A percentile compares a stretch with the other conserved stretches of the same genome.
Evolutionary conservation across 202 grass and related monocot species (phyloP).

Genomic region (Panicum hallii): DNA sequence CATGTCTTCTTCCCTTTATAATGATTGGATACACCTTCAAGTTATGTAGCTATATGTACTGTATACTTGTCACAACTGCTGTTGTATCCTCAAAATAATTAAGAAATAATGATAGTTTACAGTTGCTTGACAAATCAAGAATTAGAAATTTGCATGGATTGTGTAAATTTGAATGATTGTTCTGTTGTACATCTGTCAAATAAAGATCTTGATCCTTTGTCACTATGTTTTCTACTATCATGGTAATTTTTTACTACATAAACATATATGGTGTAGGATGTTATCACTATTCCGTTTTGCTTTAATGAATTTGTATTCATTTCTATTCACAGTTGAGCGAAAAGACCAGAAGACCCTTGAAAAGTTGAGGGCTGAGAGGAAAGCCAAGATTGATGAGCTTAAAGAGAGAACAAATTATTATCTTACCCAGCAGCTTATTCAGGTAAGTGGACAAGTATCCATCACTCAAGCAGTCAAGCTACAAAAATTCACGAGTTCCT

Average conservation of each 20-base stretch:
- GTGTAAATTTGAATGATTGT: background rate
- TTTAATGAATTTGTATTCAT: slow-evolving; percentile 20
- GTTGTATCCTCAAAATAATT: slow-evolving; percentile 1
- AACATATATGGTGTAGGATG: slow-evolving; percentile 25
- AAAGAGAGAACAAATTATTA: slow-evolving; percentile 99
- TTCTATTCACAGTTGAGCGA: slow-evolving; percentile 66
- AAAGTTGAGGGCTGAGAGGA: slow-evolving; percentile 88
- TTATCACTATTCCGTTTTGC: slow-evolving; percentile 20
- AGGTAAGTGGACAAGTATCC: slow-evolving; percentile 59
- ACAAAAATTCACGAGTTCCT: slow-evolving; percentile 4
- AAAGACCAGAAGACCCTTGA: slow-evolving; percentile 93
- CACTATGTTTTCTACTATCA: background rate
- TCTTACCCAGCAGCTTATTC: slow-evolving; percentile 95
- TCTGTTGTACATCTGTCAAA: slow-evolving; percentile 13
- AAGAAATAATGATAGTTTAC: slow-evolving; percentile 8
- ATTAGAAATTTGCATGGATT: background rate
- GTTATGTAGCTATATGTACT: background rate
- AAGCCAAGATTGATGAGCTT: slow-evolving; percentile 95
- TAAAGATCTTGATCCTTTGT: slow-evolving; percentile 18
- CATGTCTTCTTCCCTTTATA: background rate
- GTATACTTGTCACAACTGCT: slow-evolving; percentile 11
- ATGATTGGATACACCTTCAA: background rate
- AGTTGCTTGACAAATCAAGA: slow-evolving; percentile 24
- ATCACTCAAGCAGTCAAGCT: slow-evolving; percentile 19
- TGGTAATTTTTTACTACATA: background rate